phyloP scores from a whole-genome alignment of 78 protist genomes.

The Neovahlkampfia damariscottae region DNA sequence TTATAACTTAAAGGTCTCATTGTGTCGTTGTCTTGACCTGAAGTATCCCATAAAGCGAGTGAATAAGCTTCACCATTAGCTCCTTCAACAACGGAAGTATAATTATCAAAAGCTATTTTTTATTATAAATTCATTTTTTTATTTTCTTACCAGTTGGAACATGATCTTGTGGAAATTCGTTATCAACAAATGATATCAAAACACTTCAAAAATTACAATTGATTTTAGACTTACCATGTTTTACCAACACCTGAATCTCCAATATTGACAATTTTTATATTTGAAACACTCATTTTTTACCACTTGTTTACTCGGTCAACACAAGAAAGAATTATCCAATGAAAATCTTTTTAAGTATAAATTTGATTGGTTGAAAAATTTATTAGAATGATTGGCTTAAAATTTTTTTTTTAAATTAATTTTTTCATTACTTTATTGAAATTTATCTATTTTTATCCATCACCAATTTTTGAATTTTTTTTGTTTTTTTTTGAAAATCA shows the following conservation, averaged over 20 bases:
- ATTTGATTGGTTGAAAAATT: too few species aligned
- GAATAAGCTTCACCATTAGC: neutral
- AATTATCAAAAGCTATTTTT: neutral
- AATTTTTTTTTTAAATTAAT: too few species aligned
- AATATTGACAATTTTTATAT: neutral
- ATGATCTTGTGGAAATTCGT: neutral
- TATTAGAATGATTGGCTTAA: too few species aligned
- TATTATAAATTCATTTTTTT: neutral
- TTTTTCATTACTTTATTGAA: too few species aligned
- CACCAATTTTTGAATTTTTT: too few species aligned
- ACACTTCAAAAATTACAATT: neutral
- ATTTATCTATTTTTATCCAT: too few species aligned
- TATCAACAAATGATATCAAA: neutral
- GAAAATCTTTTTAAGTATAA: too few species aligned
- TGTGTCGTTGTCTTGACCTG: neutral
- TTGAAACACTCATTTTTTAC: too few species aligned
- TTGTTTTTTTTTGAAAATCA: too few species aligned
- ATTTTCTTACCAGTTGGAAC: neutral
- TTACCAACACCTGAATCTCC: conserved; percentile 3
- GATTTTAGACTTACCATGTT: neutral
- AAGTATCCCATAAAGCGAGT: neutral
- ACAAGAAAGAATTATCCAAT: too few species aligned
- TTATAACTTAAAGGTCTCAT: neutral
- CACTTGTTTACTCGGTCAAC: too few species aligned
- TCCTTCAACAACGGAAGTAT: neutral